Percentiles rank a stretch among this genome's conserved stretches.
phyloP scores from a whole-genome alignment of 2,329 filamentous ascomycete genomes.

The Fusarium sp. region DNA sequence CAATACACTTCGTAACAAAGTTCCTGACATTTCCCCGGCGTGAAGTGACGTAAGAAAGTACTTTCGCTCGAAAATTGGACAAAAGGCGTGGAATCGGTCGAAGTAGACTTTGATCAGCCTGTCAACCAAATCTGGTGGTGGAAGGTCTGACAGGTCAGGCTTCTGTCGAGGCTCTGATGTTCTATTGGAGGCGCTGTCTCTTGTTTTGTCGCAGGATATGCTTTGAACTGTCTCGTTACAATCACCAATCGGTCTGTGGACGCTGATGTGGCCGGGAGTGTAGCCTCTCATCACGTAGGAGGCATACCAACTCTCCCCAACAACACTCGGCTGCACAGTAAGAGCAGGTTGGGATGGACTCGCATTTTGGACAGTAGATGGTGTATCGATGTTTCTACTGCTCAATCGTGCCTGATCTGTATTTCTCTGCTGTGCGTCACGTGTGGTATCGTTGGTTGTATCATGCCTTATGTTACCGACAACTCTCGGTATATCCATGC shows the following conservation, averaged over 20 bases:
- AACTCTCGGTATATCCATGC: fast-evolving
- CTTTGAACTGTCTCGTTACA: slow-evolving; percentile 7
- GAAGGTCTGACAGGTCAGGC: not conserved
- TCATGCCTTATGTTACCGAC: not conserved
- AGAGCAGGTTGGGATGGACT: not conserved
- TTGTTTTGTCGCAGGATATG: not conserved
- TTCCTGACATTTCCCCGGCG: not conserved
- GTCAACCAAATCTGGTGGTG: not conserved
- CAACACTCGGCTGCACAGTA: not conserved
- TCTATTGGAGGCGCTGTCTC: fast-evolving
- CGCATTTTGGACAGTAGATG: not conserved
- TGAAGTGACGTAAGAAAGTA: not conserved
- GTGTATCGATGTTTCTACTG: fast-evolving
- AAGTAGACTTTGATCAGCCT: slow-evolving; percentile 20
- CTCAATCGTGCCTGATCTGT: not conserved
- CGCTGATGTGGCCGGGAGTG: slow-evolving; percentile 1
- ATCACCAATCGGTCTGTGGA: not conserved
- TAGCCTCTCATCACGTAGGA: slow-evolving; percentile 15
- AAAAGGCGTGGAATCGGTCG: not conserved
- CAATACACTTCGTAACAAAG: not conserved
- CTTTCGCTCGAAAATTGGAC: not conserved
- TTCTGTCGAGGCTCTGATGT: not conserved
- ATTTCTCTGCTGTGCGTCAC: fast-evolving
- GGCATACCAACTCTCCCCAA: slow-evolving; percentile 9
- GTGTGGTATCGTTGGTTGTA: fast-evolving